phyloP scores from a whole-genome alignment of 1,139 yeast species.

The Candida buenavistaensis region DNA sequence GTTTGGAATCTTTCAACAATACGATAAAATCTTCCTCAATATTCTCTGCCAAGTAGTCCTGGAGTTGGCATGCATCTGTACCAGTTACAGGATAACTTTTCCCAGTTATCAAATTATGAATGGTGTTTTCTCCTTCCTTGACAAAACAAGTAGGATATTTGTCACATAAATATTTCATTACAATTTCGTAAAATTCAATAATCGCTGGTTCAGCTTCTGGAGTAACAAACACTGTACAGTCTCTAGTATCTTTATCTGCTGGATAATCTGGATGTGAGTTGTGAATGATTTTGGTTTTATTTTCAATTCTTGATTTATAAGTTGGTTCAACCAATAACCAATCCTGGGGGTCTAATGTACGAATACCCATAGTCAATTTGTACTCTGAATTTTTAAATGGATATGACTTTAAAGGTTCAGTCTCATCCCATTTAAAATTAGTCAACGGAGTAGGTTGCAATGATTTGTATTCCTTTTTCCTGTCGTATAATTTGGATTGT shows the following conservation, averaged over 20 bases:
- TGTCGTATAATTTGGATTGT: constrained; percentile 5
- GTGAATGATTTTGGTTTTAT: constrained; percentile 41
- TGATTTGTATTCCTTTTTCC: constrained; percentile 3
- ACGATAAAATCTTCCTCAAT: constrained; percentile 72
- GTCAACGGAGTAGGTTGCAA: constrained; percentile 7
- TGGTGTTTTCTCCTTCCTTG: constrained; percentile 19
- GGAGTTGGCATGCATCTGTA: constrained; percentile 29
- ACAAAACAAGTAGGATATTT: constrained; percentile 63
- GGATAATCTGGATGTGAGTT: constrained; percentile 41
- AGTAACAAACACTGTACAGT: constrained; percentile 34
- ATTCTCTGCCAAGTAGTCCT: constrained; percentile 43
- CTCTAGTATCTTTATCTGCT: constrained; percentile 24
- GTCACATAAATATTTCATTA: constrained; percentile 46
- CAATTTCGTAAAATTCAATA: constrained; percentile 54
- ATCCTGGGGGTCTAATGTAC: constrained; percentile 53
- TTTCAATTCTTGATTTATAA: constrained; percentile 46
- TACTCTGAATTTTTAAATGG: constrained; percentile 21
- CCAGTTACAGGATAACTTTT: constrained; percentile 34
- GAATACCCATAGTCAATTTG: constrained; percentile 69
- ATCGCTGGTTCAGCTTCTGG: constrained; percentile 51
- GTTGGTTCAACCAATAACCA: constrained; percentile 70
- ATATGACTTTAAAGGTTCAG: constrained; percentile 18
- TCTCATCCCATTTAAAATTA: constrained; percentile 18
- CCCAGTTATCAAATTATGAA: constrained; percentile 45
- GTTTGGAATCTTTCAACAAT: constrained; percentile 48